Evolutionary conservation across 2,329 filamentous ascomycete species (phyloP), one percentile per base, ranked within the genome.

Genomic region (Xylaria digitata): DNA sequence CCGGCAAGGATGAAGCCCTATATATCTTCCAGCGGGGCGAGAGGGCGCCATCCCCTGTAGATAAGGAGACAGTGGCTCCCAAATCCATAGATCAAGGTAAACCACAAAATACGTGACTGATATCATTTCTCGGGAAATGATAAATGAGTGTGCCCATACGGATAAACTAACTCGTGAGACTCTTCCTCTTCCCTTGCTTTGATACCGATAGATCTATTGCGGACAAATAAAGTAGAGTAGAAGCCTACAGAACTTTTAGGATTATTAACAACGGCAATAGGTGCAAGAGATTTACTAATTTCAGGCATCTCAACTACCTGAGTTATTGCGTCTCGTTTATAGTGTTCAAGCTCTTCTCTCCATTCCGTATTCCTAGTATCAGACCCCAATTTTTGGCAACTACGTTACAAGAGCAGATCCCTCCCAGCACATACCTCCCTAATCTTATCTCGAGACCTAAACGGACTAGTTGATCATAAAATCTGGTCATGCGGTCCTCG

Each of bases 1-100:
- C 90, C 2, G 91, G 89, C 32, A 93, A 93, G 77, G 91, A 94
- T 72, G 91, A 94, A 79, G 91, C 88, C 0, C 74, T 93, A 62
- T 93, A 89, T 78, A 84, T 92, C 21, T 93, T 90, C 71, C 83
- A 86, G 72, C 76, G 83, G 61, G 82, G 83, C 17, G 73, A 80
- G n/a, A 77, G 79, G 66, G 81, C 77, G 11, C 73, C 75, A 26
- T 17, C 40, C 15, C 52, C 7, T 32, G 43, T 50, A 46, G 32
- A 48, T 19, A 48, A 32, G 17, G 49, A 69, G 3, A 37, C n/a
- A 3, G 52, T 11, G 11, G 19, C 30, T 13, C 54, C n/a, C 9
- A 48, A 37, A 34, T 13, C 53, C 3, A 26, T 56, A 55, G 42
- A 56, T 32, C 9, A 46, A 43, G 50, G 45, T 37, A 40, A 46